These are phyloP conservation scores for Musa troglodytarum DNA, from an alignment of 176 grass and related monocot species.

Conservation along the genomic window DNA sequence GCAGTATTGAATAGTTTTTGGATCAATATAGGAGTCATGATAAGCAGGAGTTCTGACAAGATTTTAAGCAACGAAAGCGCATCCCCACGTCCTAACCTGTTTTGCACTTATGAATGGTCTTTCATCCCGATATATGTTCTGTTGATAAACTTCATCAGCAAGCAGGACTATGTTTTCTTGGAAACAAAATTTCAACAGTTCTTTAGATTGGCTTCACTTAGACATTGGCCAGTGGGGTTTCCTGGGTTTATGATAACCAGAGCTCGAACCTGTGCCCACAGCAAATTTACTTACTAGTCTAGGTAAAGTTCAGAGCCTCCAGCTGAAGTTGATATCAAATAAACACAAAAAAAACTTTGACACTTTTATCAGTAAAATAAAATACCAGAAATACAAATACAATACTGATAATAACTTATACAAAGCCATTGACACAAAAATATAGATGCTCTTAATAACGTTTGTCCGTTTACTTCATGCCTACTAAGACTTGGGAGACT, in stretches of 20 bases:
- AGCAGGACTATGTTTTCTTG: constrained; percentile 79
- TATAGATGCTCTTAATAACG: no score
- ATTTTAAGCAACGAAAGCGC: neutral
- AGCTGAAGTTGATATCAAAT: neutral
- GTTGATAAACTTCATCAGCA: constrained; percentile 99
- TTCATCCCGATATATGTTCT: constrained; percentile 96
- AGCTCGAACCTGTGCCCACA: constrained; percentile 59
- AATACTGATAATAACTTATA: no score
- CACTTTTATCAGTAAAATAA: no score
- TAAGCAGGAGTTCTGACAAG: constrained; percentile 6
- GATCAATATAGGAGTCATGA: neutral
- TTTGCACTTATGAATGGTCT: constrained; percentile 82
- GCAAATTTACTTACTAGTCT: neutral
- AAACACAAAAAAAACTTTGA: neutral
- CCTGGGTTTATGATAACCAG: constrained; percentile 99
- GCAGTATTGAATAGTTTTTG: constrained; percentile 23
- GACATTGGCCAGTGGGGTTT: constrained; percentile 95
- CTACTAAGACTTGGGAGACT: no score
- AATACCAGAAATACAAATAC: no score
- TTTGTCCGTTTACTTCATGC: no score
- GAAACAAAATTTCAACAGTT: constrained; percentile 75
- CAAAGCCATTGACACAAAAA: no score
- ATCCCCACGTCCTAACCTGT: constrained; percentile 37
- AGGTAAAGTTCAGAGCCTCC: neutral
- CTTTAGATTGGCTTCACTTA: constrained; percentile 83